phyloP scores from a whole-genome alignment of 768 basidiomycete genomes.

The Gloeophyllum trabeum region DNA sequence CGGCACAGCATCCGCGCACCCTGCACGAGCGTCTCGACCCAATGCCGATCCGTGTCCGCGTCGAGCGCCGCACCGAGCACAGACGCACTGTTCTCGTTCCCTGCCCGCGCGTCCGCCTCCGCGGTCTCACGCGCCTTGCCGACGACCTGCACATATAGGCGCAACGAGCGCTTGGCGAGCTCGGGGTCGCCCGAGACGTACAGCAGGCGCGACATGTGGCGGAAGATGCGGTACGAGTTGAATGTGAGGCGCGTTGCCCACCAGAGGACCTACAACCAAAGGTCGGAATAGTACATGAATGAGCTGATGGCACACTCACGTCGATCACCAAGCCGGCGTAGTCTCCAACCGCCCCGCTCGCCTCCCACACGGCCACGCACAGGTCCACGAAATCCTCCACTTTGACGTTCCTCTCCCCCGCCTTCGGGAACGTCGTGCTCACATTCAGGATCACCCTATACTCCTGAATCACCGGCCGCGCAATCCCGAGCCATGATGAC shows the following conservation, averaged over 20 bases:
- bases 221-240: constrained; percentile 77
- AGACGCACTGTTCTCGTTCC: constrained; percentile 11
- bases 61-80: constrained; percentile 24
- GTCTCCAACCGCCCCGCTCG: constrained; percentile 48
- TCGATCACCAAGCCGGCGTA: constrained; percentile 74
- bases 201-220: constrained; percentile 74
- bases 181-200: constrained; percentile 45
- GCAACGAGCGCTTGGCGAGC: constrained; percentile 65
- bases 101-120: constrained; percentile 19
- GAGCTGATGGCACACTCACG: constrained; percentile 36
- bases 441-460: constrained; percentile 58
- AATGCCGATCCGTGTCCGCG: constrained; percentile 54
- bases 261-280: constrained; percentile 59
- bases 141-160: constrained; percentile 77
- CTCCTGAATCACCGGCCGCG: constrained; percentile 56
- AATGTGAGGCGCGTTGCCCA: constrained; percentile 93
- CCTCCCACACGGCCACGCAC: constrained; percentile 75
- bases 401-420: constrained; percentile 65
- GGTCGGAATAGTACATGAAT: constrained; percentile 9
- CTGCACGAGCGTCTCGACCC: constrained; percentile 69
- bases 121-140: constrained; percentile 68
- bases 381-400: constrained; percentile 81
- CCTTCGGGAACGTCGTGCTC: constrained; percentile 68
- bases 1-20: constrained; percentile 73
- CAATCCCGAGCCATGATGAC: constrained; percentile 52